These are phyloP conservation scores for Salpingoeca rosetta DNA, from an alignment of 78 protist genomes.

Conservation along the genomic window DNA sequence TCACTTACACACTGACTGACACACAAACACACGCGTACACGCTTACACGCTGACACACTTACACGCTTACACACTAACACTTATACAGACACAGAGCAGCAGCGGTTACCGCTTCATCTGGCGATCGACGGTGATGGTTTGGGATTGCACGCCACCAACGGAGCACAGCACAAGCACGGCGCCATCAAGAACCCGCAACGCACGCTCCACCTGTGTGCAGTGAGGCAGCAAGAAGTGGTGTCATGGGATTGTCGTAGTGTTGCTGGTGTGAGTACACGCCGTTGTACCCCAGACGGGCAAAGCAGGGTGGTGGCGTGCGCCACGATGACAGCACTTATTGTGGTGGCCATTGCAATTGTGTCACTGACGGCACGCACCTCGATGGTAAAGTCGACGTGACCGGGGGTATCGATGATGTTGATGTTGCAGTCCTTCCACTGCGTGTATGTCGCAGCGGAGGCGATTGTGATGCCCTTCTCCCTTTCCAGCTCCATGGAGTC, in stretches of 20 bases:
- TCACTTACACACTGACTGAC: no score
- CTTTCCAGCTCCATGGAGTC: conserved; percentile 92
- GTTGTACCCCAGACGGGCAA: no score
- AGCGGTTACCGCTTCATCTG: conserved; percentile 69
- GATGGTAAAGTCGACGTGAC: conserved; percentile 97
- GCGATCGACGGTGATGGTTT: conserved; percentile 80
- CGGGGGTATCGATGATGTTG: conserved; percentile 97
- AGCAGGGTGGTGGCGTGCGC: no score
- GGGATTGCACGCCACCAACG: conserved; percentile 85
- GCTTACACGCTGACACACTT: no score
- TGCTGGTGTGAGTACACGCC: no score
- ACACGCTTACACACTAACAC: neutral
- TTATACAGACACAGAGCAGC: neutral
- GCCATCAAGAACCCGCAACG: conserved; percentile 83
- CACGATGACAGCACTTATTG: no score
- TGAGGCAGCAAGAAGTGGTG: no score
- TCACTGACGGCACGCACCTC: no score
- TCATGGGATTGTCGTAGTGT: no score
- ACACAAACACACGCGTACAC: no score
- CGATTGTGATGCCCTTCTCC: conserved; percentile 95
- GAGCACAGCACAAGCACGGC: conserved; percentile 87
- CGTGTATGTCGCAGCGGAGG: conserved; percentile 87
- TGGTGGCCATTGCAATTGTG: no score
- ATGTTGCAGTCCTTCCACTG: conserved; percentile 74
- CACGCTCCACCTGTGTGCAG: no score